A percentile compares a stretch with the other conserved stretches of the same genome.
phyloP scores from a whole-genome alignment of 2,329 filamentous ascomycete genomes.

The Cordyceps militaris region DNA sequence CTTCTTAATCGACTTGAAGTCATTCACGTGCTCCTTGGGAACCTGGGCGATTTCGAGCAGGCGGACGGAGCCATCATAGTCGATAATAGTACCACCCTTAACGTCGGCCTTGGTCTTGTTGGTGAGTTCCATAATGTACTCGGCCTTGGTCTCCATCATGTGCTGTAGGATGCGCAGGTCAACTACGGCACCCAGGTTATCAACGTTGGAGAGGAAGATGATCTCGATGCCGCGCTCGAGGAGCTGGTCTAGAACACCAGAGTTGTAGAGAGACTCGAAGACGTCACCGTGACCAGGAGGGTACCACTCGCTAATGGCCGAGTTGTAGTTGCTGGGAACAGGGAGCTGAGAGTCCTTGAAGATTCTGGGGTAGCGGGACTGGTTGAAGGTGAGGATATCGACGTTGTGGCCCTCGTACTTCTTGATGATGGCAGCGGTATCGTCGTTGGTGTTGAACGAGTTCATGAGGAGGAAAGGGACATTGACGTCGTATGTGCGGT shows the following conservation, averaged over 20 bases:
- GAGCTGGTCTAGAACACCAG: slow-evolving; percentile 93
- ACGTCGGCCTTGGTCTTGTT: slow-evolving; percentile 99
- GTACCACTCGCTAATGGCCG: slow-evolving; percentile 94
- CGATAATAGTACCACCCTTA: slow-evolving; percentile 99
- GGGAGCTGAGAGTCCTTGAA: slow-evolving; percentile 97
- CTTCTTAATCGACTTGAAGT: slow-evolving; percentile 99
- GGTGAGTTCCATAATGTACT: slow-evolving; percentile 99
- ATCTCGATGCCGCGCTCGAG: slow-evolving; percentile 93
- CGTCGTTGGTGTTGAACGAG: slow-evolving; percentile 99
- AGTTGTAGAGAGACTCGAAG: slow-evolving; percentile 99
- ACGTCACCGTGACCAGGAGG: slow-evolving; percentile 98
- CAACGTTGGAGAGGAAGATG: slow-evolving; percentile 97
- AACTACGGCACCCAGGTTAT: slow-evolving; percentile 96
- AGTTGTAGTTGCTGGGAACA: slow-evolving; percentile 82
- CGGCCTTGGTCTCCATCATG: slow-evolving; percentile 94
- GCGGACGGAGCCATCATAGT: slow-evolving; percentile 94
- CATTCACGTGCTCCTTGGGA: slow-evolving; percentile 98
- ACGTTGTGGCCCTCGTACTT: slow-evolving; percentile 99
- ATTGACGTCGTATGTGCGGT: slow-evolving; percentile 95
- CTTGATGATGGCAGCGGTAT: slow-evolving; percentile 99
- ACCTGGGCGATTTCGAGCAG: slow-evolving; percentile 98
- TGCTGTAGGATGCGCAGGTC: slow-evolving; percentile 97
- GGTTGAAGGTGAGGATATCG: slow-evolving; percentile 99
- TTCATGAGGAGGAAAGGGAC: slow-evolving; percentile 99
- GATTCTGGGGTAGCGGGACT: slow-evolving; percentile 96